Evolutionary conservation across 83 land plant species (phyloP), one percentile per base, ranked within the genome.

Genomic region (Diphasiastrum complanatum): DNA sequence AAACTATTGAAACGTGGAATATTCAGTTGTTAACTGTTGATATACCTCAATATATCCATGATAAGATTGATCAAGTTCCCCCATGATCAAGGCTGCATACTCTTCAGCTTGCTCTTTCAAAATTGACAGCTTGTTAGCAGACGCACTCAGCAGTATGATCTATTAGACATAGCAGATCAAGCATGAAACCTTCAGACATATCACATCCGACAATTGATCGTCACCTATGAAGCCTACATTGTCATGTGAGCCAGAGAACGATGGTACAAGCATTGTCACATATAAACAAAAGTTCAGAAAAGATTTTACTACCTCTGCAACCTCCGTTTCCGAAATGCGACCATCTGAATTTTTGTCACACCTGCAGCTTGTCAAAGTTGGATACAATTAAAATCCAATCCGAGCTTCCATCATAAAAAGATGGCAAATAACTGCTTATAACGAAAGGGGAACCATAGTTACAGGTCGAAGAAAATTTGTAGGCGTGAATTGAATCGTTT

Each of bases 381-480:
- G 12, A 57, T n/a, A n/a, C 8, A 68, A 25, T 48, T 18, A 1
- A 36, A 49, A 20, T 34, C 23, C 33, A n/a, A 34, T 35, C 46
- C 43, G 1, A 40, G 26, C 0, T 40, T 37, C 36, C 50, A 48
- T 2, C 50, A n/a, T 5, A 22, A 27, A 59, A 65, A 2, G n/a
- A n/a, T n/a, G n/a, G n/a, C n/a, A n/a, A n/a, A n/a, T n/a, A n/a
- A n/a, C n/a, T n/a, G n/a, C n/a, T n/a, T n/a, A n/a, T n/a, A n/a
- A n/a, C n/a, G n/a, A n/a, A n/a, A n/a, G n/a, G n/a, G n/a, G n/a
- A n/a, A n/a, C n/a, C n/a, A n/a, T n/a, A n/a, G n/a, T 35, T 63
- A 92, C 96, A 89, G 75, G 75, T 93, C 96, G 37, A 93, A 89
- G 76, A 93, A 93, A 33, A 93, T 83, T 53, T 93, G 92, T 51